A percentile compares a stretch with the other conserved stretches of the same genome.
Conservation (phyloP, 306 rosid species). For the Inga leiocalycina region DNA sequence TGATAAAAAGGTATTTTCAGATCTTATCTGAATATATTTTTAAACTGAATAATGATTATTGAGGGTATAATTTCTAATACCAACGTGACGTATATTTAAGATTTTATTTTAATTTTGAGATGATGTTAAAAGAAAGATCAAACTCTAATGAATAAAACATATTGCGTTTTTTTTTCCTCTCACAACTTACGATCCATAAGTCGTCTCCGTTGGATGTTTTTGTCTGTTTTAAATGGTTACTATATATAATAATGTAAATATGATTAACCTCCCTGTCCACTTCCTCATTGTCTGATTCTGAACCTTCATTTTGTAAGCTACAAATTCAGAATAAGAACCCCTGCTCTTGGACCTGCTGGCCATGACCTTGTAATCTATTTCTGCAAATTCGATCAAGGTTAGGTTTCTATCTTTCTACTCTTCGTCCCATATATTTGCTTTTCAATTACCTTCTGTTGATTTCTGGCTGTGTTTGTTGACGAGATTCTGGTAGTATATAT, state of each 20-base stretch:
- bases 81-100: not conserved
- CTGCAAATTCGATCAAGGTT: not conserved
- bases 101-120: not conserved
- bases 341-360: not conserved
- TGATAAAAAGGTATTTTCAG: not conserved
- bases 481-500: no score
- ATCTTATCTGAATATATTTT: not conserved
- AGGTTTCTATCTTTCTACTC: not conserved
- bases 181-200: not conserved
- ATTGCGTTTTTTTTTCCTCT: not conserved
- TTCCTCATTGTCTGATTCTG: not conserved
- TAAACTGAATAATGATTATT: not conserved
- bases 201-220: not conserved
- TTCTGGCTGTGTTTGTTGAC: no score
- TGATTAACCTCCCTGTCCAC: not conserved
- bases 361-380: not conserved
- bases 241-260: not conserved
- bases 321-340: not conserved
- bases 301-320: not conserved
- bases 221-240: not conserved
- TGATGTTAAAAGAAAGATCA: not conserved
- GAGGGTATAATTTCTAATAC: not conserved
- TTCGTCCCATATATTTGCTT: not conserved
- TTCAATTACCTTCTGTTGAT: not conserved
- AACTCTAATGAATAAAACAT: not conserved